Percentiles rank a stretch among this genome's conserved stretches.
Evolutionary conservation across 2,329 filamentous ascomycete species (phyloP).

Genomic region (Penicillium sp.): DNA sequence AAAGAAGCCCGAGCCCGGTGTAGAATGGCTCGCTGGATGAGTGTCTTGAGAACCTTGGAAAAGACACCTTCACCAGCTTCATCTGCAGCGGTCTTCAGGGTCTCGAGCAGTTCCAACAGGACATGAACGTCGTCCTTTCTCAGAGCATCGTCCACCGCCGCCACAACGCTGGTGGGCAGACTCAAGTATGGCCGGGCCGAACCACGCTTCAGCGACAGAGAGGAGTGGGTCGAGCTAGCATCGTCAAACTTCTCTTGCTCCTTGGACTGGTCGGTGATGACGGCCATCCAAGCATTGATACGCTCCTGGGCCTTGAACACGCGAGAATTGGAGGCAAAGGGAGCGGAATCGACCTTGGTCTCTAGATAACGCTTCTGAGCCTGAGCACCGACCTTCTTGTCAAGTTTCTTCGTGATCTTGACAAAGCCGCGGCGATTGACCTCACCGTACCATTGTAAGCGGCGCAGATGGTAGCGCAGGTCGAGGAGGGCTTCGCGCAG

Average conservation of each 20-base stretch:
- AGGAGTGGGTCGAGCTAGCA: slow-evolving; percentile 63
- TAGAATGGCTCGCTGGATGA: slow-evolving; percentile 53
- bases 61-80: slow-evolving; percentile 62
- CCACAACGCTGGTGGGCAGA: slow-evolving; percentile 56
- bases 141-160: slow-evolving; percentile 41
- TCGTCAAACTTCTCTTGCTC: slow-evolving; percentile 79
- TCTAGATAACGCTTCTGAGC: slow-evolving; percentile 82
- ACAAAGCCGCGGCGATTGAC: slow-evolving; percentile 92
- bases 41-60: slow-evolving; percentile 51
- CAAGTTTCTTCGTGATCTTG: slow-evolving; percentile 98
- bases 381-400: slow-evolving; percentile 80
- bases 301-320: slow-evolving; percentile 57
- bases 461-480: slow-evolving; percentile 77
- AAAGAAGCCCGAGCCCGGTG: slow-evolving; percentile 72
- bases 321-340: slow-evolving; percentile 73
- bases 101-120: slow-evolving; percentile 50
- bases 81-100: slow-evolving; percentile 53
- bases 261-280: slow-evolving; percentile 46
- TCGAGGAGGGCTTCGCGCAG: slow-evolving; percentile 86
- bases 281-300: slow-evolving; percentile 89
- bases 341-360: slow-evolving; percentile 81
- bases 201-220: slow-evolving; percentile 68
- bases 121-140: slow-evolving; percentile 41
- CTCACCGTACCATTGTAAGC: slow-evolving; percentile 96
- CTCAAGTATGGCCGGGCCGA: slow-evolving; percentile 71